Base-by-base conservation (phyloP, 1,284 basidiomycete species). In the Grifola frondosa region DNA sequence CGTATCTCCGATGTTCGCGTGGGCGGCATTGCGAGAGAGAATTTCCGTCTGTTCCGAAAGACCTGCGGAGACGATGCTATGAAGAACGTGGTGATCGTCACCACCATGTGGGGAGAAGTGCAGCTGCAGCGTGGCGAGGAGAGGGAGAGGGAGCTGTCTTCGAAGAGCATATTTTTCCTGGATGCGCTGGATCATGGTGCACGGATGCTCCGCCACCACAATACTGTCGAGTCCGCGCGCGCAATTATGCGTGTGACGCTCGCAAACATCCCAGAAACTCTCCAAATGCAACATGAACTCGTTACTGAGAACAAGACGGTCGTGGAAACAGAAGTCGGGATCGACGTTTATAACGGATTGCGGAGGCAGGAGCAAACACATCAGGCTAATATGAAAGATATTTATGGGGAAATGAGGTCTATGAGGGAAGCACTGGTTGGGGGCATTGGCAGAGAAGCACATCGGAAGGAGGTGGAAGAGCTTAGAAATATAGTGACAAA, bases 1-100 rank as follows among this genome's bases (percentile, higher is more conserved):
- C 69, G 74, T 5, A 80, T 80, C 48, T 69, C 73, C 37, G 77
- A 79, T 50, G 63, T 68, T 56, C 61, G 75, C 19, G 66, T 80
- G 54, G 73, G 71, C 29, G 75, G 77, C 21, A 71, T 72, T 19
- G 73, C 74, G n/a, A 63, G 64, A 17, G 69, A 73, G 32, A 79
- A 74, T 55, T 75, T 78, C 44, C 63, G 63, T 29, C 68, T 77
- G 57, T 77, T 79, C 57, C 63, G 72, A 32, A 68, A 70, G 42
- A 62, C 80, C 9, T 80, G 78, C 50, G 78, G 77, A 9, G 73
- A 76, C 17, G 61, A 49, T 12, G 66, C 71, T 2, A 64, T 79
- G 40, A 60, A 65, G 30, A 77, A 73, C 49, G 75, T 79, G 24
- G 57, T 75, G 15, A 67, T 80, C 46, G 68, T 71, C 21, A 80